Base-by-base conservation (phyloP, 108 stramenopile genomes). In the Epipyxis sp. region DNA sequence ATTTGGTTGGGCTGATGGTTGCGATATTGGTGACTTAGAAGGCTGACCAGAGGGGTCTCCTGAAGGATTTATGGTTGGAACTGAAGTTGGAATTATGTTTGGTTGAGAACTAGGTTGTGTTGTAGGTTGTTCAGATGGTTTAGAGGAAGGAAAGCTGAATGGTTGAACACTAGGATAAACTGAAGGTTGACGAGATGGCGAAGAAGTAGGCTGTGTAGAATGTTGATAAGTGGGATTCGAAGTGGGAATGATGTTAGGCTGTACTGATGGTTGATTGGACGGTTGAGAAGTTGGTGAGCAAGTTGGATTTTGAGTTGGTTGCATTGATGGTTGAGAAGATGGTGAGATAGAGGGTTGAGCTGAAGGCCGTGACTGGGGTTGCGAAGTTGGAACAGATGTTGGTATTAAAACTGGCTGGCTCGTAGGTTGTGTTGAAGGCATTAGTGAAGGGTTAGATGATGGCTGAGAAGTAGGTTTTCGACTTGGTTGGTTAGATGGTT, bases 11-110 rank as follows among this genome's bases (percentile, higher is more conserved):
- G 41, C 71, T 32, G 71, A 54, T 10, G 71, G 71, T 10, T 6
- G 10, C 6, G 41, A 13, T 29, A 42, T 13, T 34, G 71, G 71
- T 37, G 40, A 27, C 6, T 42, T 42, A 37, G 71, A 42, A 10
- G 71, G 71, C 43, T 54, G 46, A 32, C 46, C 44, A 29, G 71
- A 54, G 3, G 71, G 71, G 41, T 10, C 6, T 13, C n/a, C 71
- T 6, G 71, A 13, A 10, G 71, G 71, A 10, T 74, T 37, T 6
- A 3, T 6, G 34, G 71, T 43, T 3, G 71, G 71, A 27, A 13
- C 34, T 10, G 10, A 13, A 37, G 41, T 35, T 13, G 71, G 71
- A 13, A 30, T 16, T 32, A 42, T 29, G 10, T 13, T 34, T 10
- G 71, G 71, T 6, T 39, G 6, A 29, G 10, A 6, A 29, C 41